Base-by-base conservation (phyloP, 768 basidiomycete genomes). In the Suillus hirtellus region DNA sequence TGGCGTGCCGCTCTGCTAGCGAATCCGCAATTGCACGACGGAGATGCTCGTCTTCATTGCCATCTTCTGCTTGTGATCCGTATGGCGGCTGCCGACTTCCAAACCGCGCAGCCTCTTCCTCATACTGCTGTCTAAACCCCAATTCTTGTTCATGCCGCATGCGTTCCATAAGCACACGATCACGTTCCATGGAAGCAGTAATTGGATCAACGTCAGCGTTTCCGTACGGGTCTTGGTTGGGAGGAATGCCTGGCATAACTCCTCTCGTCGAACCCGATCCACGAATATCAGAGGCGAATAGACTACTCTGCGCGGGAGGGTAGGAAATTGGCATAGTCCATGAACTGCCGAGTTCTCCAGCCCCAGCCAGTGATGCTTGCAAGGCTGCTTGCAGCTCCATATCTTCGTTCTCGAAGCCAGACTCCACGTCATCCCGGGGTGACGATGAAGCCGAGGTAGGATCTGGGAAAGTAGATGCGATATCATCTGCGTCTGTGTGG, bases 371-470 rank as follows among this genome's bases (percentile, higher is more conserved):
- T 4, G 93, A 95, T 2, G 93, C 94, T 69, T 93, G 92, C 56
- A 96, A 78, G 0, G 92, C 95, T 6, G 87, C 90, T 72, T 97
- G 95, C 2, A 96, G 83, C 63, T 93, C 92, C 68, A 87, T 83
- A 72, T 97, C 95, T 70, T 95, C 94, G 66, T 93, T 90, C 64
- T 91, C 93, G 52, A 90, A 76, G 3, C 79, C 84, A 37, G 64
- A 24, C 5, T 68, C 66, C 15, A 66, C 56, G n/a, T 69, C 52
- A 35, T 59, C 43, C 59, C 50, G 47, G 15, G 62, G 14, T n/a
- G 59, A n/a, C 6, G 65, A 38, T 40, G 66, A 24, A 9, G 77
- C 69, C 12, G 80, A 78, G n/a, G 71, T 72, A 19, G 83, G 81
- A 69, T 87, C 86, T 24, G 88, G 81, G 10, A 92, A 78, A 21